Conservation (phyloP, 2,329 filamentous ascomycete genomes). For the Trichoderma aggressivum region DNA sequence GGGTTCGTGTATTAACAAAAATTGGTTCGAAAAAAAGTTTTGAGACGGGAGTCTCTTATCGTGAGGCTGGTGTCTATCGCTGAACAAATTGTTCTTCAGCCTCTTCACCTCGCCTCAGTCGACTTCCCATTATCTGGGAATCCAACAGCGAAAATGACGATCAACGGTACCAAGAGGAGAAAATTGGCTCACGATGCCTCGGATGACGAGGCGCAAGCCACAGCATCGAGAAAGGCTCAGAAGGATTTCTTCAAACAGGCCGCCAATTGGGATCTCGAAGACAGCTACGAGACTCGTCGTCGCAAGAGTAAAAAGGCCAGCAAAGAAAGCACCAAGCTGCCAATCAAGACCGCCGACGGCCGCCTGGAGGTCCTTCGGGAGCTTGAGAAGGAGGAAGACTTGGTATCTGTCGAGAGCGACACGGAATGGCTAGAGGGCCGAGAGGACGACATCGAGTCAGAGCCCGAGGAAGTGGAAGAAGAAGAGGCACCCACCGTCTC, state of each 20-base stretch:
- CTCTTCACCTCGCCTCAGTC: neutral
- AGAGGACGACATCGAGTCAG: constrained; percentile 44
- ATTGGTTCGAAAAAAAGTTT: constrained; percentile 26
- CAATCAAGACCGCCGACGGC: constrained; percentile 83
- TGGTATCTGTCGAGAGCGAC: constrained; percentile 53
- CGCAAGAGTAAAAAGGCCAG: constrained; percentile 75
- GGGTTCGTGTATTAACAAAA: constrained; percentile 22
- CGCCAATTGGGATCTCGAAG: constrained; percentile 84
- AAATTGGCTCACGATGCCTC: constrained; percentile 53
- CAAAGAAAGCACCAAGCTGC: constrained; percentile 70
- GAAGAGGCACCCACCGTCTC: constrained; percentile 63
- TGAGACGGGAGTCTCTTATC: neutral
- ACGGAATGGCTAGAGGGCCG: constrained; percentile 62
- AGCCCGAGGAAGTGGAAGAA: constrained; percentile 38
- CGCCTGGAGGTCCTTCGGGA: constrained; percentile 57
- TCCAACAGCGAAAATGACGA: constrained; percentile 39
- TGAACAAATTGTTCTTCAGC: constrained; percentile 7
- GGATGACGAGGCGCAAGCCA: constrained; percentile 42
- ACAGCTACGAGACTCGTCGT: constrained; percentile 80
- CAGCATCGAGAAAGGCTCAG: constrained; percentile 42
- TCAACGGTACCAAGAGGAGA: constrained; percentile 53
- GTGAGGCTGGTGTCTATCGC: neutral
- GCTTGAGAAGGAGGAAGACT: constrained; percentile 59
- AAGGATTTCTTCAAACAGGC: constrained; percentile 70
- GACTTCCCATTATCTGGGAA: neutral